Conservation (phyloP, 768 basidiomycete genomes). For the Leccinellum rugosiceps region DNA sequence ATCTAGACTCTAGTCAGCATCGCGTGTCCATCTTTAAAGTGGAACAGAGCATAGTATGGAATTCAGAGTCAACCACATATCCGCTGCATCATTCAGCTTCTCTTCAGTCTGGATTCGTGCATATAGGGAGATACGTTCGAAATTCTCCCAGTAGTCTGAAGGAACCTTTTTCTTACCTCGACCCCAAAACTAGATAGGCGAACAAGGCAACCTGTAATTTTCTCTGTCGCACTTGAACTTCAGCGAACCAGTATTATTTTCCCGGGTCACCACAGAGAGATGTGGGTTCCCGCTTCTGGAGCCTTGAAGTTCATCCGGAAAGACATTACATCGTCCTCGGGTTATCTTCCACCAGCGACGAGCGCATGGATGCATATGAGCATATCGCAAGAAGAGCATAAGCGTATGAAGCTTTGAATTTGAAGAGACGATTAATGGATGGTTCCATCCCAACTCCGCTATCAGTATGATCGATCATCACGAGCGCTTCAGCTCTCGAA, state of each 20-base stretch:
- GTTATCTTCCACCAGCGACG: background rate
- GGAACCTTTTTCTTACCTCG: background rate
- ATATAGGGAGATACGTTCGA: no score
- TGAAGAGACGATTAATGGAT: no score
- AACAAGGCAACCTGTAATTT: background rate
- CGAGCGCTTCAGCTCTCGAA: no score
- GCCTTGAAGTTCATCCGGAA: background rate
- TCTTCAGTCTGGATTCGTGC: no score
- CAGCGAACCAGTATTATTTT: background rate
- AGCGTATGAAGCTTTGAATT: no score
- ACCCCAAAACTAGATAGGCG: background rate
- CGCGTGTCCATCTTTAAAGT: conserved; percentile 3
- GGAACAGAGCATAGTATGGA: background rate
- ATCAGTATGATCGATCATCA: no score
- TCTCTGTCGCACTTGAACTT: background rate
- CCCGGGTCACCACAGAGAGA: background rate
- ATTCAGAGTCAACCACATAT: background rate
- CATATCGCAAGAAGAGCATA: no score
- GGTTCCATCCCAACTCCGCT: no score
- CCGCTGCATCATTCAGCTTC: background rate
- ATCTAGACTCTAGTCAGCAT: background rate
- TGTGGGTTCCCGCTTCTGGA: background rate
- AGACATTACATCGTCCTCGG: background rate
- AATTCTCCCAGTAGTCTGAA: no score
- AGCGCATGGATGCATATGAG: no score